Conservation (phyloP, 371 early-diverging fungal genomes). For the Haplosporangium sp. region DNA sequence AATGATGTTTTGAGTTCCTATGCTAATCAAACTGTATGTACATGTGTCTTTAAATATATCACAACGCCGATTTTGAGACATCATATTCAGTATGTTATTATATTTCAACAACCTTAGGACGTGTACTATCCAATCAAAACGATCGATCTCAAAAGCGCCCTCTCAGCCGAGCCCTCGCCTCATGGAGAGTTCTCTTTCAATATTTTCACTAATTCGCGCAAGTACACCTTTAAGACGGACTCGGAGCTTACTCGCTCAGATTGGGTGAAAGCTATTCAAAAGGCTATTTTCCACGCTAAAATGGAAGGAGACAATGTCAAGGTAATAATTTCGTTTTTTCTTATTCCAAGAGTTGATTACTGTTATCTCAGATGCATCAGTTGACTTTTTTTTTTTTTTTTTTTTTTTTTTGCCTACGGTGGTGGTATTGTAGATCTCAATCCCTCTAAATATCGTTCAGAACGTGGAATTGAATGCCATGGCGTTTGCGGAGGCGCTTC, state of each 20-base stretch:
- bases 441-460: conserved; percentile 68
- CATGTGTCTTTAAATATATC: not conserved
- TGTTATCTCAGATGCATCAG: no score
- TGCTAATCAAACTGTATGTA: conserved; percentile 65
- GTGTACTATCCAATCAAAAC: conserved; percentile 76
- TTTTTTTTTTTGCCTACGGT: conserved; percentile 56
- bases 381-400: conserved; percentile 12
- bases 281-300: conserved; percentile 72
- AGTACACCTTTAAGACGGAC: conserved; percentile 69
- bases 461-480: conserved; percentile 72
- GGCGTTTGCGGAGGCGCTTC: conserved; percentile 70
- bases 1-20: conserved; percentile 74
- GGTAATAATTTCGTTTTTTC: conserved; percentile 22
- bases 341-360: not conserved
- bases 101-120: conserved; percentile 57
- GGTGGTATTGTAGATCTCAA: conserved; percentile 57
- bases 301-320: conserved; percentile 73
- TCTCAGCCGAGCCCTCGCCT: conserved; percentile 62
- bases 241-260: conserved; percentile 49
- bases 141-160: conserved; percentile 75
- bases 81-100: no score
- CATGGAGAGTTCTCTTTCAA: conserved; percentile 23
- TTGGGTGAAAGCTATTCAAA: conserved; percentile 68
- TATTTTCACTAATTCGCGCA: conserved; percentile 56
- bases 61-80: no score